phyloP scores from a whole-genome alignment of 768 basidiomycete species.

The Rubroboletus satanas region DNA sequence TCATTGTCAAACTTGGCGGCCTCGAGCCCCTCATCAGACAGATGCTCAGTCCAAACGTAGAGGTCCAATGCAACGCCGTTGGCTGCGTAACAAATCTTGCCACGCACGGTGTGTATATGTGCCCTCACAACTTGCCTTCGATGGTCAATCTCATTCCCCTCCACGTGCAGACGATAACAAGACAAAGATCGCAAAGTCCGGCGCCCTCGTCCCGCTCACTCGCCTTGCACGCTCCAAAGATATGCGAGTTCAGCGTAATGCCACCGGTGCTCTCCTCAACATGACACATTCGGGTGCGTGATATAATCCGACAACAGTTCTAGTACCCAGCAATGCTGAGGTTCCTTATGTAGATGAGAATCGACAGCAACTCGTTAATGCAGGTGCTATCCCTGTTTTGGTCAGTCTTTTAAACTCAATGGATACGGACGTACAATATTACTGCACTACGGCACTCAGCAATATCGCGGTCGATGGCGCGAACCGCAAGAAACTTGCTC shows the following conservation, averaged over 20 bases:
- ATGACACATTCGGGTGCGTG: slow-evolving; percentile 96
- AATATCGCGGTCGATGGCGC: slow-evolving; percentile 97
- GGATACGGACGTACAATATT: slow-evolving; percentile 99
- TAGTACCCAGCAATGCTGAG: slow-evolving; percentile 3
- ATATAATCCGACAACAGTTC: neutral
- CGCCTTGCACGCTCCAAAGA: slow-evolving; percentile 96
- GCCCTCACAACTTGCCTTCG: neutral
- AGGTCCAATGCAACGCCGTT: slow-evolving; percentile 99
- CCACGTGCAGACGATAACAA: slow-evolving; percentile 87
- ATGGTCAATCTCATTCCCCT: slow-evolving; percentile 1
- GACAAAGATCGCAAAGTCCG: slow-evolving; percentile 99
- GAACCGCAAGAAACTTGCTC: slow-evolving; percentile 93
- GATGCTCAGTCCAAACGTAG: slow-evolving; percentile 98
- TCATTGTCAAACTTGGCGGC: slow-evolving; percentile 96
- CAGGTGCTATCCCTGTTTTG: slow-evolving; percentile 95
- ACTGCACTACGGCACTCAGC: slow-evolving; percentile 96
- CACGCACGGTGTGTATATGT: slow-evolving; percentile 74
- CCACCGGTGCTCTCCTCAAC: slow-evolving; percentile 94
- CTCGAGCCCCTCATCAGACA: slow-evolving; percentile 97
- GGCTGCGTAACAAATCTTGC: slow-evolving; percentile 99
- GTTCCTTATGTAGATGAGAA: slow-evolving; percentile 76
- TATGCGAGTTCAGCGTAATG: slow-evolving; percentile 98
- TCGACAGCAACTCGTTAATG: slow-evolving; percentile 95
- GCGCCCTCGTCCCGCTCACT: slow-evolving; percentile 95
- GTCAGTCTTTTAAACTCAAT: slow-evolving; percentile 91